These are phyloP conservation scores for Hypomyces perniciosus DNA, from an alignment of 2,329 filamentous ascomycete species.

Conservation along the genomic window DNA sequence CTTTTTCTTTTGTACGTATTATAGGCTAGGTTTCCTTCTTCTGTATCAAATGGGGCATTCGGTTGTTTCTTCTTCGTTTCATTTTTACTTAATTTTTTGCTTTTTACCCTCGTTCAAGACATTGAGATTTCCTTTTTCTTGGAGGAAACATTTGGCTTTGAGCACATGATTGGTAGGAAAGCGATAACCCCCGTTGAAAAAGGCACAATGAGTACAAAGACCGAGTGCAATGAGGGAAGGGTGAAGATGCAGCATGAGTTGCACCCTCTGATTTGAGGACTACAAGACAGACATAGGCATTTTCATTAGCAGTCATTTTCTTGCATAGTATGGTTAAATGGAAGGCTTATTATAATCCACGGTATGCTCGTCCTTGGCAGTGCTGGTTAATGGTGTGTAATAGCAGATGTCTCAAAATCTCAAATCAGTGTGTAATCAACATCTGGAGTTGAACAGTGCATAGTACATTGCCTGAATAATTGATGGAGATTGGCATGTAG, in stretches of 20 bases:
- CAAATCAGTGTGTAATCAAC: too few relatives aligned
- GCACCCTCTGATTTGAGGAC: neutral
- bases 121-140: neutral
- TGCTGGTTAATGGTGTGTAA: neutral
- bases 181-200: neutral
- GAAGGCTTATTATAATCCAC: constrained; percentile 2
- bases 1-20: constrained; percentile 24
- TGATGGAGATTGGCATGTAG: too few relatives aligned
- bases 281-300: neutral
- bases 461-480: too few relatives aligned
- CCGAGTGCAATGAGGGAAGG: neutral
- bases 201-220: neutral
- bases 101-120: neutral
- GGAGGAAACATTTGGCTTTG: neutral
- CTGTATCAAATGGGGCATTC: constrained; percentile 7
- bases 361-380: too few relatives aligned
- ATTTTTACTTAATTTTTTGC: neutral
- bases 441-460: too few relatives aligned
- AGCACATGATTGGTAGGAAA: neutral
- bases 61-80: neutral
- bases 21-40: constrained; percentile 14
- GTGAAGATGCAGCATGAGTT: neutral
- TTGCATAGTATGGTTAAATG: constrained; percentile 14
- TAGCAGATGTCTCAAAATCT: neutral
- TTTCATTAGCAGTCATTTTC: constrained; percentile 6